Percentiles rank a stretch among this genome's conserved stretches.
These are phyloP conservation scores for Colletotrichum higginsianum DNA, from an alignment of 2,329 filamentous ascomycete genomes.

Conservation along the genomic window DNA sequence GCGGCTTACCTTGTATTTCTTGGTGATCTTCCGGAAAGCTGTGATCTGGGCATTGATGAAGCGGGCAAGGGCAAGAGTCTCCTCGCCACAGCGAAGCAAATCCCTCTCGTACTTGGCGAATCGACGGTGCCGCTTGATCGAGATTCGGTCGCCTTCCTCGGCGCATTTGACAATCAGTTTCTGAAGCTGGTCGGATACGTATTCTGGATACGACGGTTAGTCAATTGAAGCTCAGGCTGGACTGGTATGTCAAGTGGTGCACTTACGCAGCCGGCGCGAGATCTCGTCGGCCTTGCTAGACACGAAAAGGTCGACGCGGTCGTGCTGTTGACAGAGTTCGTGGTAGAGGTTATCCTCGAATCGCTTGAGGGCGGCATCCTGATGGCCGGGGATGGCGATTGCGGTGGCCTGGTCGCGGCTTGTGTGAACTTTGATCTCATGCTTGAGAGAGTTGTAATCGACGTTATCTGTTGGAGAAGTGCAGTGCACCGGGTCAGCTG, in stretches of 20 bases:
- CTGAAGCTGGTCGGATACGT: conserved; percentile 64
- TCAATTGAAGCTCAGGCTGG: background rate
- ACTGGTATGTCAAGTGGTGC: background rate
- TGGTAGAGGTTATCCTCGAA: conserved; percentile 82
- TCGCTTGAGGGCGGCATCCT: conserved; percentile 68
- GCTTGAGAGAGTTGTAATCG: conserved; percentile 90
- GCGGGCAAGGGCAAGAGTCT: conserved; percentile 78
- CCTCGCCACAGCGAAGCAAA: conserved; percentile 74
- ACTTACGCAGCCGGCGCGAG: conserved; percentile 73
- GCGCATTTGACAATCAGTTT: conserved; percentile 62
- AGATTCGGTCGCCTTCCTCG: conserved; percentile 51
- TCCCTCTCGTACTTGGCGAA: conserved; percentile 69
- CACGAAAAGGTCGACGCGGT: conserved; percentile 84
- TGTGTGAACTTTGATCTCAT: conserved; percentile 86
- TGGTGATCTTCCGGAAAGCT: conserved; percentile 86
- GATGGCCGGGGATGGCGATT: conserved; percentile 81
- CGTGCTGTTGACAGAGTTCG: conserved; percentile 81
- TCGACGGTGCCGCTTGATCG: conserved; percentile 64
- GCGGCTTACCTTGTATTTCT: conserved; percentile 80
- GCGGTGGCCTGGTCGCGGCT: conserved; percentile 78
- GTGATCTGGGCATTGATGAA: conserved; percentile 82
- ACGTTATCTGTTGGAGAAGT: conserved; percentile 76
- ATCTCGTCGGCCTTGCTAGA: conserved; percentile 86
- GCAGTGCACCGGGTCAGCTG: conserved; percentile 14
- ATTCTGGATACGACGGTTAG: conserved; percentile 54